phyloP scores from a whole-genome alignment of 1,139 yeast species.

The Geotrichum klebahnii region DNA sequence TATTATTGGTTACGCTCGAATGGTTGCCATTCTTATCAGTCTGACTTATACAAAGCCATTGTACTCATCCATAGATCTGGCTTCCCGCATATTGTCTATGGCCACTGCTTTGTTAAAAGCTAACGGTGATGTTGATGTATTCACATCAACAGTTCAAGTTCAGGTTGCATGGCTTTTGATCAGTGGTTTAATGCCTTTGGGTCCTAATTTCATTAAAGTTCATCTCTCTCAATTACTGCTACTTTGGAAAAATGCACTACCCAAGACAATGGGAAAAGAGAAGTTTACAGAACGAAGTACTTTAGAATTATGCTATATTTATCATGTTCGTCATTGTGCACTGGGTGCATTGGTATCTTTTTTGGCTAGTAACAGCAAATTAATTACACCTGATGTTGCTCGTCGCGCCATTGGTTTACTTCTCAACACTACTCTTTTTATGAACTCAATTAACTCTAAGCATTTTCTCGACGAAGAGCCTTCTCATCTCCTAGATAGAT shows the following conservation, averaged over 20 bases:
- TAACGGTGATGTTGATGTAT: conserved; percentile 33
- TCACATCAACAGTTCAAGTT: conserved; percentile 34
- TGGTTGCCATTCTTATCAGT: conserved; percentile 32
- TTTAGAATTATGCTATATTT: conserved; percentile 36
- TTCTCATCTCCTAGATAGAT: conserved; percentile 27
- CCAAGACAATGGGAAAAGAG: conserved; percentile 41
- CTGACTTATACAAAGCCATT: conserved; percentile 35
- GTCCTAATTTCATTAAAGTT: conserved; percentile 58
- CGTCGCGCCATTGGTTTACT: conserved; percentile 38
- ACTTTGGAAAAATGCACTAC: conserved; percentile 78
- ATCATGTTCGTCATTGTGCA: conserved; percentile 40
- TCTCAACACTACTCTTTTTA: conserved; percentile 35
- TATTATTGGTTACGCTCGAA: conserved; percentile 34
- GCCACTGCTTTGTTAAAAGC: conserved; percentile 37
- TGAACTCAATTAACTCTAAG: conserved; percentile 32
- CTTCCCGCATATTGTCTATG: conserved; percentile 36
- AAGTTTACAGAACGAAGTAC: conserved; percentile 32
- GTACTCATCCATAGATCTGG: conserved; percentile 37
- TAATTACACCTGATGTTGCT: conserved; percentile 43
- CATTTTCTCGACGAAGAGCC: conserved; percentile 33
- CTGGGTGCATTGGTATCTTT: conserved; percentile 39
- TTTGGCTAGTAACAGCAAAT: conserved; percentile 35
- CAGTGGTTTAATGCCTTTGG: conserved; percentile 71
- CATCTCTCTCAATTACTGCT: conserved; percentile 71
- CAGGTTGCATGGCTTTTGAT: conserved; percentile 64